A percentile compares a stretch with the other conserved stretches of the same genome.
phyloP scores from a whole-genome alignment of 768 basidiomycete species.

The Collybia nuda region DNA sequence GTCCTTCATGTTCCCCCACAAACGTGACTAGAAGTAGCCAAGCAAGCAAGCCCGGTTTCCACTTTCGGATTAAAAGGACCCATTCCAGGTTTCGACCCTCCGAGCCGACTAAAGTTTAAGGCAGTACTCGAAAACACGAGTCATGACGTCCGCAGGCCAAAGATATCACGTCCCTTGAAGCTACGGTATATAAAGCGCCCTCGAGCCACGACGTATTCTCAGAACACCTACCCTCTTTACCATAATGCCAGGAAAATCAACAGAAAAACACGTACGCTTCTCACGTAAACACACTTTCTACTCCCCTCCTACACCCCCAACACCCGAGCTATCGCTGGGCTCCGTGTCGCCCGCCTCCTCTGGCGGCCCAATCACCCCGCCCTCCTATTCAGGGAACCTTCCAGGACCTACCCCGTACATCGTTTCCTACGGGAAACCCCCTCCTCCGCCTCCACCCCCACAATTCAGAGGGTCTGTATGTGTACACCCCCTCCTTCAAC shows the following conservation, averaged over 20 bases:
- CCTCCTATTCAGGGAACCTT: conserved; percentile 1
- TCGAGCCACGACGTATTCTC: not conserved
- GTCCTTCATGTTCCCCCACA: too few species aligned
- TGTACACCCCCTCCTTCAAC: conserved; percentile 26
- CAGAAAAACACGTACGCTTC: conserved; percentile 22
- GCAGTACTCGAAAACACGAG: conserved; percentile 1
- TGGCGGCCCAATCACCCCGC: conserved; percentile 4
- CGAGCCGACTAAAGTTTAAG: not conserved
- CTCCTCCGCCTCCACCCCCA: not conserved
- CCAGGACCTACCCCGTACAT: conserved; percentile 5
- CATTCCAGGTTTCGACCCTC: not conserved
- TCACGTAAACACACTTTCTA: conserved; percentile 20
- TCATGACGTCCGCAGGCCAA: not conserved
- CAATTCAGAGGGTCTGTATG: conserved; percentile 5
- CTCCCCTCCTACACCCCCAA: conserved; percentile 5
- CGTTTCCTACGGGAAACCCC: not conserved
- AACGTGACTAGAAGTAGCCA: too few species aligned
- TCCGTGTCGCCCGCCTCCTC: conserved; percentile 8
- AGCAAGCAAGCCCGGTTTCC: not conserved
- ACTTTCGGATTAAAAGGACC: not conserved
- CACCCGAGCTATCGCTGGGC: conserved; percentile 3
- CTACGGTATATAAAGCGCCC: not conserved
- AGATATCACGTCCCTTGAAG: not conserved
- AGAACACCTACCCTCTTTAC: not conserved
- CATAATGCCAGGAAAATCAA: conserved; percentile 13